Base-by-base conservation (phyloP, 2,329 filamentous ascomycete species). In the Pseudogymnoascus sp. region DNA sequence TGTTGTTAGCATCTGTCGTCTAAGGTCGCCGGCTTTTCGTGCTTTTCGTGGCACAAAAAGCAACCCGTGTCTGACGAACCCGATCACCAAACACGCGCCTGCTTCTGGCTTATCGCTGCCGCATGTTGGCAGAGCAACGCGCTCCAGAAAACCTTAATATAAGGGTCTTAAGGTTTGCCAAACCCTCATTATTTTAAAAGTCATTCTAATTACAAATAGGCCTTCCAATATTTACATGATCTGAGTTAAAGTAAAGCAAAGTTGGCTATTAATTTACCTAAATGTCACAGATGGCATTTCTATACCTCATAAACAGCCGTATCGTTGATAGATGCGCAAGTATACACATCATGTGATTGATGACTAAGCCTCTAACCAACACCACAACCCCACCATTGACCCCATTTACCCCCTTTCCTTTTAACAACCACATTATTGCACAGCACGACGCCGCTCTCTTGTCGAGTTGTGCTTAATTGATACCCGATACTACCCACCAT, bases 381-480 rank as follows among this genome's bases (percentile, higher is more conserved):
- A 25, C 50, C 28, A 56, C 50, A 14, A 56, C 50, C 50, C 50
- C 50, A 56, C 50, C 50, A 56, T 56, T 56, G 50, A 56, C 28
- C 50, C 50, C 50, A 56, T 56, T 56, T 56, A 56, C 50, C 50
- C 50, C 50, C 50, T 56, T 56, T 56, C 50, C 25, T 56, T 56
- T 56, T 12, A 56, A 31, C 50, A 56, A 53, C 50, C 50, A 56
- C 50, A 53, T 56, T 56, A 56, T 21, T 56, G 50, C 50, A 56
- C 50, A 56, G 50, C 50, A 56, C n/a, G 47, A 56, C 50, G n/a
- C 16, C 50, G 47, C 28, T 33, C 50, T 56, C 50, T 56, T 35
- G 50, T 56, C 50, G 50, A 35, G 50, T 56, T 56, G 50, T 56
- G 50, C 50, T 56, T 18, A 33, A 33, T 56, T 56, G 28, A 56